Evolutionary conservation across 2,329 filamentous ascomycete genomes (phyloP).

Genomic region (Verticillium albo-atrum): DNA sequence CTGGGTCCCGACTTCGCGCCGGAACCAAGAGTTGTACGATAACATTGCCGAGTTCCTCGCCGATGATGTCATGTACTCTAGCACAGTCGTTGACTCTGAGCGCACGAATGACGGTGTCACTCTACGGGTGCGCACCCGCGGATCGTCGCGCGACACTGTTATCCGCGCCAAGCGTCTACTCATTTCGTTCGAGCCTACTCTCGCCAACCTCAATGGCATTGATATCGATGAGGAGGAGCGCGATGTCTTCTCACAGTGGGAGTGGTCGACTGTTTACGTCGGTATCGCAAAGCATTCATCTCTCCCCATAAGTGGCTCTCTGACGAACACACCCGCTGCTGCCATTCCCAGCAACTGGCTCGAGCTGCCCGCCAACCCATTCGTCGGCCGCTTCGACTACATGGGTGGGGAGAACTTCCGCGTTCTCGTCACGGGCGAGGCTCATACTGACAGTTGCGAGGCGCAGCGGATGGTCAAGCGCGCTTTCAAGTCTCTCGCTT

Average conservation of each 20-base stretch:
- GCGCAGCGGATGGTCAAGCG: conserved; percentile 19
- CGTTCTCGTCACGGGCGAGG: conserved; percentile 19
- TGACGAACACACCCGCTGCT: conserved; percentile 22
- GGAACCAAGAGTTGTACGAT: conserved; percentile 36
- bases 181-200: conserved; percentile 28
- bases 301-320: conserved; percentile 17
- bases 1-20: conserved; percentile 26
- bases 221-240: conserved; percentile 24
- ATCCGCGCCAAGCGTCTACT: conserved; percentile 28
- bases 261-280: conserved; percentile 24
- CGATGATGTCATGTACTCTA: conserved; percentile 29
- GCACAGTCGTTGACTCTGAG: conserved; percentile 23
- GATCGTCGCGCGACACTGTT: conserved; percentile 12
- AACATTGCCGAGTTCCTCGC: conserved; percentile 27
- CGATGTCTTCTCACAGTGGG: conserved; percentile 24
- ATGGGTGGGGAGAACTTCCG: conserved; percentile 20
- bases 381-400: conserved; percentile 22
- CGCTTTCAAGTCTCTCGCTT: conserved; percentile 17
- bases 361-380: conserved; percentile 18
- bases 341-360: conserved; percentile 20
- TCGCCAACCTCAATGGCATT: conserved; percentile 22
- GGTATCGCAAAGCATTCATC: conserved; percentile 25
- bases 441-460: conserved; percentile 8
- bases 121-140: conserved; percentile 15
- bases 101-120: conserved; percentile 21